phyloP scores from a whole-genome alignment of 148 eudicot genomes.

The Nyssa sinensis region DNA sequence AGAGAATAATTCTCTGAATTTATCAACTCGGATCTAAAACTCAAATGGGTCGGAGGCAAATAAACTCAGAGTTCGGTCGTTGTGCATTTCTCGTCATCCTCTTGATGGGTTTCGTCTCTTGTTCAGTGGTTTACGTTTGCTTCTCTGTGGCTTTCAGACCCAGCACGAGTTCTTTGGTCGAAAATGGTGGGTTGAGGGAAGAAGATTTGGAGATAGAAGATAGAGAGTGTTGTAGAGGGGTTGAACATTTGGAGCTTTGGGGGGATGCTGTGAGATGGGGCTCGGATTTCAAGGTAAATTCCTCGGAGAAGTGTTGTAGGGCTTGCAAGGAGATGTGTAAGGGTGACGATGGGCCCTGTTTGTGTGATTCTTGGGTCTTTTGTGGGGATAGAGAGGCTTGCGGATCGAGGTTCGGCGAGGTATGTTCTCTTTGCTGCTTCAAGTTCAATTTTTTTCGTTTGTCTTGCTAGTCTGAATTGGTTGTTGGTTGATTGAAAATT shows the following conservation, averaged over 20 bases:
- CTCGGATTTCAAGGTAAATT: constrained; percentile 23
- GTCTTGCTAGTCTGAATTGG: background rate
- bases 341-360: constrained; percentile 27
- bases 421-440: background rate
- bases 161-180: background rate
- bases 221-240: constrained; percentile 27
- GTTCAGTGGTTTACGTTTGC: background rate
- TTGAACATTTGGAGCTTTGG: constrained; percentile 32
- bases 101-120: background rate
- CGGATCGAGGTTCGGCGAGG: constrained; percentile 32
- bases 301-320: constrained; percentile 27
- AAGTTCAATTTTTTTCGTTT: background rate
- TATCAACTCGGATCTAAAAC: background rate
- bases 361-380: constrained; percentile 40
- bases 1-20: background rate
- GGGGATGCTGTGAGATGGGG: constrained; percentile 36
- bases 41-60: background rate
- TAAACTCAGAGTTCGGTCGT: background rate
- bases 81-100: background rate
- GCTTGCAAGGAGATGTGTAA: constrained; percentile 34
- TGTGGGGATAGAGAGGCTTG: constrained; percentile 29
- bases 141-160: background rate
- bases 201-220: background rate
- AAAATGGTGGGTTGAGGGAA: background rate
- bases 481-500: background rate